Evolutionary conservation across 2,329 filamentous ascomycete genomes (phyloP), one percentile per base, ranked within the genome.

Genomic region (Thyridium curvatum): DNA sequence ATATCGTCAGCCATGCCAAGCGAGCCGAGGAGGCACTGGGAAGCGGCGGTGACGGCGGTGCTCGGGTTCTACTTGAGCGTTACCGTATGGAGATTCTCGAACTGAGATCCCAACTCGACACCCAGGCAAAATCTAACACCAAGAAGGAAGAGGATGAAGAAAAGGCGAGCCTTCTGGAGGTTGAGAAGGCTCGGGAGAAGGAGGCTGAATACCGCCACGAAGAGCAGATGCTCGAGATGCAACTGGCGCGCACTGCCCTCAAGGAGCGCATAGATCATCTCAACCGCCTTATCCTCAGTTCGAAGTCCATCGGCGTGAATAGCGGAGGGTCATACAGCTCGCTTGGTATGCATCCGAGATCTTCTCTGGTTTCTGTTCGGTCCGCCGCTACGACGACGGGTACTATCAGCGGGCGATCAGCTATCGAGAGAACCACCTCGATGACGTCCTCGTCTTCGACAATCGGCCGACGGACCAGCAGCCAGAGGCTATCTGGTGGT

Each of bases 151-250:
- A 77, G 34, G 82, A 82, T 30, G 77, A 79, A 33, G 78, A 84
- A 38, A 73, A 71, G 41, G 64, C 69, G 17, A 77, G 74, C 37
- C 75, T 84, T 43, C 77, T 81, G 35, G 78, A 86, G 52, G 79
- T 86, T 49, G 86, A 93, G 53, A 77, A 82, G 49, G 80, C 71
- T 31, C 72, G 82, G 14, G 82, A 93, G 58, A 79, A 84, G 50
- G 87, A 96, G 61, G 85, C 86, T 8, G 82, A 89, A 49, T 78
- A 87, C 49, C 80, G 89, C 30, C 93, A 96, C 50, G 90, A 96
- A 56, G 93, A 97, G 65, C 93, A 98, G 61, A 91, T 98, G 76
- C 72, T 98, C 39, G 93, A 98, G 62, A 97, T 98, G 86, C 93
- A 98, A 59, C 75, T 98, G 34, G 93, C 93, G 26, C 81, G 93